Evolutionary conservation across 1,284 basidiomycete species (phyloP), one percentile per base, ranked within the genome.

Genomic region (Meira miltonrushii): DNA sequence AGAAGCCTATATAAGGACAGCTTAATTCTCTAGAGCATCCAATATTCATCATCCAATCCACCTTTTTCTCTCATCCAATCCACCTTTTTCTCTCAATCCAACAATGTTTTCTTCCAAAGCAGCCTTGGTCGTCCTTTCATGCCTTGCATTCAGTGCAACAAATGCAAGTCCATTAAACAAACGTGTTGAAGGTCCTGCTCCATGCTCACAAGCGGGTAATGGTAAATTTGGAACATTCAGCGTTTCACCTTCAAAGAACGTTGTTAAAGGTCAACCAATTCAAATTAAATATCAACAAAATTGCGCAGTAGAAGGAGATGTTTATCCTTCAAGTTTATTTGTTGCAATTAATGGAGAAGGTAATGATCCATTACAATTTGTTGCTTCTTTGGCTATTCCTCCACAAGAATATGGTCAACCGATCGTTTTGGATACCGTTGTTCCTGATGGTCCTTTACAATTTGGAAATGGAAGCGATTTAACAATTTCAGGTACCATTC

Each of bases 191-290:
- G 43, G 17, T 17, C 43, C 43, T 17, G 43, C 17, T 25, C 17
- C 17, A 25, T 44, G 43, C 9, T 25, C 17, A 25, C 43, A 44
- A 25, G 43, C 43, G 9, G 43, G 43, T 2, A 44, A 17, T 17
- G 43, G 43, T 25, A 17, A 25, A 17, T 44, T 44, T 44, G 43
- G 43, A 17, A 44, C 43, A 9, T 44, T 44, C 43, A 44, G 43
- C 23, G 43, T 44, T 17, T 44, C 43, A 25, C 43, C 43, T 4
- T 17, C 17, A 17, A 44, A 25, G 17, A 44, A 44, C 9, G 43
- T 44, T 4, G 43, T 44, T 25, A 17, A 25, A 17, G 9, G 9
- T 25, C 43, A 44, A 25, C 43, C 43, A 17, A 44, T 44, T 44
- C 17, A 17, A 25, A 44, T 44, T 25, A 3, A 44, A 17, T 44